These are phyloP conservation scores for Hymenochaete sp. DNA, from an alignment of 1,284 basidiomycete genomes.

Conservation along the genomic window DNA sequence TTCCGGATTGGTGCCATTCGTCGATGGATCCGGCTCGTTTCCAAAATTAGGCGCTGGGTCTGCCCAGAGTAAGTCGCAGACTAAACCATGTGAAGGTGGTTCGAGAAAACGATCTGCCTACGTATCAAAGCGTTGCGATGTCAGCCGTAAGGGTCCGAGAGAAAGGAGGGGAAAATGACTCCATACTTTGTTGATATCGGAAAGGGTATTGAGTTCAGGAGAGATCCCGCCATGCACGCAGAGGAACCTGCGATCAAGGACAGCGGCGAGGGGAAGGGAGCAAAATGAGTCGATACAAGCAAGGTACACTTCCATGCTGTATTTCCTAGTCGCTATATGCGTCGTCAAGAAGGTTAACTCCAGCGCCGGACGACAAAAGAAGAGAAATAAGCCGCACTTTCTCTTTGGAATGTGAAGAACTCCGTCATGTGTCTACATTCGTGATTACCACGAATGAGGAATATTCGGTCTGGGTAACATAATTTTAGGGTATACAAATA, in stretches of 20 bases:
- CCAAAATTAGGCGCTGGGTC: slow-evolving; percentile 81
- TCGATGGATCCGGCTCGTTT: slow-evolving; percentile 41
- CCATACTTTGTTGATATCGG: slow-evolving; percentile 71
- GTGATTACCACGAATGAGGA: slow-evolving; percentile 93
- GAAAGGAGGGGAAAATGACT: not conserved
- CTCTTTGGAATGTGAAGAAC: slow-evolving; percentile 96
- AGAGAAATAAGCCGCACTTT: slow-evolving; percentile 50
- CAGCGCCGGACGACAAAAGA: slow-evolving; percentile 6
- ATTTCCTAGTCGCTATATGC: slow-evolving; percentile 80
- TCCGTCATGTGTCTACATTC: slow-evolving; percentile 95
- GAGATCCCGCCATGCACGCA: slow-evolving; percentile 97
- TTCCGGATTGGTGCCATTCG: slow-evolving; percentile 29
- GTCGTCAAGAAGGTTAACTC: not conserved
- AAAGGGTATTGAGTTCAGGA: slow-evolving; percentile 77
- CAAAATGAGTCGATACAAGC: slow-evolving; percentile 90
- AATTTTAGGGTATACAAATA: slow-evolving; percentile 92
- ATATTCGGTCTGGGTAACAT: slow-evolving; percentile 85
- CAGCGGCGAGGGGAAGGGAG: slow-evolving; percentile 82
- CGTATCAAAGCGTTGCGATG: not conserved
- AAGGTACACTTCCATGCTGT: slow-evolving; percentile 79
- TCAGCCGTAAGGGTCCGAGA: not conserved
- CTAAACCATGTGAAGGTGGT: slow-evolving; percentile 85
- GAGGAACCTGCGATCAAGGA: slow-evolving; percentile 96
- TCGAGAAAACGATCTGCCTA: slow-evolving; percentile 90
- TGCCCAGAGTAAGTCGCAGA: slow-evolving; percentile 94